These are phyloP conservation scores for Lactarius psammicola DNA, from an alignment of 768 basidiomycete genomes.

Conservation along the genomic window DNA sequence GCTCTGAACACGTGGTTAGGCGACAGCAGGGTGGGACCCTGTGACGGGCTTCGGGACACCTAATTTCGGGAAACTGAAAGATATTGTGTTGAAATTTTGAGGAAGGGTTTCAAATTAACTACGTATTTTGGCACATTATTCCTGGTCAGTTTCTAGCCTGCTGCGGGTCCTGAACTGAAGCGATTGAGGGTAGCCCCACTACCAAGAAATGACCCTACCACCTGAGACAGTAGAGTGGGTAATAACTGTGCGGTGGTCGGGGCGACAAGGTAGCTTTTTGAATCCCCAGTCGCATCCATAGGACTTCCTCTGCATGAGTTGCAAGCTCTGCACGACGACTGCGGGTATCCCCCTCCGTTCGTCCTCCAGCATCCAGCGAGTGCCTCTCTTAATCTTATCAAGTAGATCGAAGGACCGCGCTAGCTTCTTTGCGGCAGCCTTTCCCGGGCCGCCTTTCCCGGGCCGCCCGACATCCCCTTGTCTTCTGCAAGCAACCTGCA, in stretches of 20 bases:
- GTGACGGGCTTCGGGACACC: constrained; percentile 59
- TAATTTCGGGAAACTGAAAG: constrained; percentile 47
- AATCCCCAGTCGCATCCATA: background rate
- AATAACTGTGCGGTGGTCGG: too few relatives aligned
- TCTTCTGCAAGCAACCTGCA: too few relatives aligned
- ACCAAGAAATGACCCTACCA: background rate
- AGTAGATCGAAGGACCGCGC: background rate
- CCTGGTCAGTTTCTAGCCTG: background rate
- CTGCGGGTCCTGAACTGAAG: background rate
- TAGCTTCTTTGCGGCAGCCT: background rate
- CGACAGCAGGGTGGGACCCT: constrained; percentile 55
- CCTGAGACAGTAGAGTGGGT: background rate
- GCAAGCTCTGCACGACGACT: too few relatives aligned
- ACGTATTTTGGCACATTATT: background rate
- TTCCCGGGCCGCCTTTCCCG: background rate
- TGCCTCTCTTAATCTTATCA: background rate
- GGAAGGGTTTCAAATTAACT: background rate
- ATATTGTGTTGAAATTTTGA: constrained; percentile 34
- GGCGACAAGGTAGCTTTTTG: background rate
- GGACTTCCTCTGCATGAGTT: background rate
- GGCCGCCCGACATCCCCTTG: background rate
- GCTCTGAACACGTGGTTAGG: constrained; percentile 33
- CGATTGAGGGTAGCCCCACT: background rate
- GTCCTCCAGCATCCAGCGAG: background rate
- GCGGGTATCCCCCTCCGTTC: too few relatives aligned